phyloP scores from a whole-genome alignment of 805 yeast species.

The Lipomyces chichibuensis region DNA sequence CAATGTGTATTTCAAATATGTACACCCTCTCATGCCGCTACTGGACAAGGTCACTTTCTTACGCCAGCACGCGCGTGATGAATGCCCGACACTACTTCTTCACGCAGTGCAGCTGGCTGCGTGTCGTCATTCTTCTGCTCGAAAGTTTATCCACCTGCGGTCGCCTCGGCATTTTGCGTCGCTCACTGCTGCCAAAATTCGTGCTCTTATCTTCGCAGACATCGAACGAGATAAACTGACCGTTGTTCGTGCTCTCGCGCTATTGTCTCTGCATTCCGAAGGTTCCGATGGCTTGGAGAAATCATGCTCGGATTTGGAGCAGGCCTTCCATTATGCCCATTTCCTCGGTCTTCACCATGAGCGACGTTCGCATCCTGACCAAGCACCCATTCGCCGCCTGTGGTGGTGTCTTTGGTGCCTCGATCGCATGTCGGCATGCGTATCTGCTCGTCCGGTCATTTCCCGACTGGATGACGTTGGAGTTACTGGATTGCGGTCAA shows the following conservation, averaged over 20 bases:
- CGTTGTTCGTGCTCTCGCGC: constrained; percentile 45
- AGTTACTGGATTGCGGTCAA: constrained; percentile 40
- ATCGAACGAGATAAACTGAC: constrained; percentile 49
- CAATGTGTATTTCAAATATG: constrained; percentile 47
- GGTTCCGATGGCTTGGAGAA: constrained; percentile 48
- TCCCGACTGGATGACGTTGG: constrained; percentile 49
- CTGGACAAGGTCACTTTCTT: constrained; percentile 49
- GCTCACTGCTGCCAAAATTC: constrained; percentile 43
- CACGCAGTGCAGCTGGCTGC: constrained; percentile 52
- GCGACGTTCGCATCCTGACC: constrained; percentile 42
- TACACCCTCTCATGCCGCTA: constrained; percentile 50
- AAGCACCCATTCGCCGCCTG: constrained; percentile 40
- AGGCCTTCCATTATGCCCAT: constrained; percentile 48
- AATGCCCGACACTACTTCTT: constrained; percentile 48
- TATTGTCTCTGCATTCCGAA: constrained; percentile 48
- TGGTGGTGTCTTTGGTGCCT: constrained; percentile 51
- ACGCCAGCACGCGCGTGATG: constrained; percentile 45
- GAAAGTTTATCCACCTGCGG: constrained; percentile 40
- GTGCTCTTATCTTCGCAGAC: constrained; percentile 47
- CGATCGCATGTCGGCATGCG: constrained; percentile 48
- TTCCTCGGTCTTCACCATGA: constrained; percentile 50
- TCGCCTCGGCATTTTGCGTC: constrained; percentile 44
- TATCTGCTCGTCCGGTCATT: constrained; percentile 48
- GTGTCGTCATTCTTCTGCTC: constrained; percentile 48
- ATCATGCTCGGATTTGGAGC: constrained; percentile 46